phyloP scores from a whole-genome alignment of 176 grass and related monocot genomes.

The Raddia guianensis region DNA sequence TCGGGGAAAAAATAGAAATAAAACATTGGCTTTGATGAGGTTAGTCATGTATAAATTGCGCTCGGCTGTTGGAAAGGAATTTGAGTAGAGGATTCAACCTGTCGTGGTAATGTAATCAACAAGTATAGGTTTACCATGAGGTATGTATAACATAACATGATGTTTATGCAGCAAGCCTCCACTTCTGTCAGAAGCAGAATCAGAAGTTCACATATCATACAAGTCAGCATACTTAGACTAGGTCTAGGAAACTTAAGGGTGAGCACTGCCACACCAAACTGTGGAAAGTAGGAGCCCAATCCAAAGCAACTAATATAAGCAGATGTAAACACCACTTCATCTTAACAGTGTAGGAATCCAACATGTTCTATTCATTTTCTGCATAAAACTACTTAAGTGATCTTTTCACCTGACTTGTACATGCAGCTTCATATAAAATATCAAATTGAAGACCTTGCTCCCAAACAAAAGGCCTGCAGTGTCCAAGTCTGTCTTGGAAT shows the following conservation, averaged over 20 bases:
- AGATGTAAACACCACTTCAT: neutral
- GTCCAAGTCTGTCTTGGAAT: slow-evolving; percentile 80
- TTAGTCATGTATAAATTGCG: neutral
- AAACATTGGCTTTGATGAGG: neutral
- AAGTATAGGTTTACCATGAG: neutral
- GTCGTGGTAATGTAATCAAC: neutral
- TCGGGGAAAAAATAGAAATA: neutral
- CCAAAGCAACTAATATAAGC: no score
- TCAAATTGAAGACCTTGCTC: slow-evolving; percentile 70
- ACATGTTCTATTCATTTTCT: neutral
- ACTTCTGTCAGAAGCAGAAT: neutral
- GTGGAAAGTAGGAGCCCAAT: no score
- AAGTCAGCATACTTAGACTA: neutral
- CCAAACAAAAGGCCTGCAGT: slow-evolving; percentile 64
- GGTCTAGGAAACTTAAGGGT: neutral
- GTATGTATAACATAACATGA: neutral
- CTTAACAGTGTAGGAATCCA: neutral
- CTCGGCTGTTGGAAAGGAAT: neutral
- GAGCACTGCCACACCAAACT: neutral
- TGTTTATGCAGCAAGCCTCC: neutral
- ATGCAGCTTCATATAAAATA: slow-evolving; percentile 86
- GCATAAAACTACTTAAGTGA: slow-evolving; percentile 22
- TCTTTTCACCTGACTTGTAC: neutral
- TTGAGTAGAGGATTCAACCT: neutral
- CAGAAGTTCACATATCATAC: neutral